Evolutionary conservation across 2,329 filamentous ascomycete genomes (phyloP).

Genomic region (Dactylellina drechsleri): DNA sequence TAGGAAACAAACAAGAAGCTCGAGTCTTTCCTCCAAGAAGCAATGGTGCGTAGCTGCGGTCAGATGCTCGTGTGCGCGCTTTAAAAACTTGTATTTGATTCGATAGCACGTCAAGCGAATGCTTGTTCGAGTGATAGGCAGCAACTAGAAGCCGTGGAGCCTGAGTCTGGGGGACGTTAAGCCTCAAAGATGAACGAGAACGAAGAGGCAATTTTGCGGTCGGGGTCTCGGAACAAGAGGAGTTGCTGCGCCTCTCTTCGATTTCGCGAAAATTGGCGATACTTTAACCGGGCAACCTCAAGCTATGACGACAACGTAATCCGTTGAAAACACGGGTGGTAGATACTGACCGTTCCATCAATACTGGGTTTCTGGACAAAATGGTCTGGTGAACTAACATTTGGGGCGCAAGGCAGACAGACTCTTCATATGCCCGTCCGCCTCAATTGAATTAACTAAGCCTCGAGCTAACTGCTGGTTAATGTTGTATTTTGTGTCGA

Average conservation of each 20-base stretch:
- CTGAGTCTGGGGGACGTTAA: slow-evolving; percentile 14
- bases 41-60: neutral
- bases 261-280: slow-evolving; percentile 29
- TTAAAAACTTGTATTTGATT: slow-evolving; percentile 9
- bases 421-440: no score
- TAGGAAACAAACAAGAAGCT: no score
- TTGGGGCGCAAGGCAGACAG: slow-evolving; percentile 21
- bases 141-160: slow-evolving; percentile 3
- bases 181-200: neutral
- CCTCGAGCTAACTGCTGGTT: neutral
- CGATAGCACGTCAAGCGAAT: neutral
- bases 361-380: no score
- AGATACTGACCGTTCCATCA: no score
- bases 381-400: neutral
- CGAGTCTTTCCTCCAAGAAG: neutral
- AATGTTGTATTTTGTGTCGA: neutral
- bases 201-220: slow-evolving; percentile 12
- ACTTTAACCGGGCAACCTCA: slow-evolving; percentile 16
- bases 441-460: neutral
- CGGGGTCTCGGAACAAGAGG: slow-evolving; percentile 28
- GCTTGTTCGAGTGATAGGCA: slow-evolving; percentile 29
- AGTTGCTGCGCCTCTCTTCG: slow-evolving; percentile 50
- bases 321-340: no score
- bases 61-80: slow-evolving; percentile 37
- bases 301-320: no score